Base-by-base conservation (phyloP, 495 filamentous ascomycete genomes). In the Pseudotulostoma volvatum region DNA sequence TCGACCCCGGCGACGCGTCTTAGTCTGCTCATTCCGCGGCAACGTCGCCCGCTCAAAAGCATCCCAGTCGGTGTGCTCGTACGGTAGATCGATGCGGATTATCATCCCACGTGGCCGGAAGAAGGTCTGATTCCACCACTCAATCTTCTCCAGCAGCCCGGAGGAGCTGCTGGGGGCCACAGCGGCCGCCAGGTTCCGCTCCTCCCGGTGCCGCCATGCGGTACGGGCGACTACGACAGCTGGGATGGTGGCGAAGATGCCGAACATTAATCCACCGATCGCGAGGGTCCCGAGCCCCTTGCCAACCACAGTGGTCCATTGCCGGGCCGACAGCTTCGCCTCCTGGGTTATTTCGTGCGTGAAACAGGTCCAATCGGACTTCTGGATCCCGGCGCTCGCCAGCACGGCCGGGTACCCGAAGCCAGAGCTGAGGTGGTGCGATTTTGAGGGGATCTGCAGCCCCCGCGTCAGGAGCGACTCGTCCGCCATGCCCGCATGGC, bases 11-110 rank as follows among this genome's bases (percentile, higher is more conserved):
- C 49, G 44, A 11, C 51, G 53, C 19, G 49, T 49, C 3, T 48
- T 45, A 3, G 41, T 41, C 8, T 18, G 37, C n/a, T 42, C 39
- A 7, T 9, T 28, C 3, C 18, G 8, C 5, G 23, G 23, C 23
- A 5, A 17, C 13, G 9, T 7, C 31, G 9, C 16, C 37, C 8
- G 17, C 15, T 7, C 16, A 18, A 4, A 13, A 9, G 14, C 7
- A 16, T 8, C 15, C 36, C 4, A 16, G 3, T 45, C 42, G 9
- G 52, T 11, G 15, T 53, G 44, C 31, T 60, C 56, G 31, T 50
- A 43, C 0, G 57, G 59, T 34, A 63, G 33, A 37, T 63, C 59
- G 4, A 63, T 51, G 11, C 59, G 50, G 21, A 61, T 56, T 37
- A 61, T n/a, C 9, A 61, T 30, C 1, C 57, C 56, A 3, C 49